Evolutionary conservation across 306 rosid genomes (phyloP), one percentile per base, ranked within the genome.

Genomic region (Cyclanthera cordifolia): DNA sequence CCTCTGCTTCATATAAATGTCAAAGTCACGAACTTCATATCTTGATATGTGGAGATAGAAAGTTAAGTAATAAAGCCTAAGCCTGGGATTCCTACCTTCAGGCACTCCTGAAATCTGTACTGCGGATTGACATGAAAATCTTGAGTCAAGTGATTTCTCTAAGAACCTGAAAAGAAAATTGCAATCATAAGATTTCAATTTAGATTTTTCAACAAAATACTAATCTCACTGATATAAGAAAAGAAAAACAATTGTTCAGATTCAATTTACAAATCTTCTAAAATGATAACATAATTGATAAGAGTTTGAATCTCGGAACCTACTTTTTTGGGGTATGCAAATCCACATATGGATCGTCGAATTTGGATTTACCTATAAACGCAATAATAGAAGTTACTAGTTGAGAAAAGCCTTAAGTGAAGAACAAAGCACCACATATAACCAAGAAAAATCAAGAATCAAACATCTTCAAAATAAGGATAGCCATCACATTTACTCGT

Each of bases 271-370:
- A 27, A 5, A 30, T 56, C 23, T 43, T 16, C 28, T 16, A 34
- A 41, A 20, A 23, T 4, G 20, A n/a, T 45, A 2, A 4, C 13
- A 25, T 47, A 45, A 23, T 72, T 56, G 19, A 23, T 48, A 55
- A 19, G 20, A 56, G 8, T 64, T 55, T 63, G 75, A 41, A 78
- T 72, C 27, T 43, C 75, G 47, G 37, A 59, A 85, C 90, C 79
- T 76, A 88, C 95, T 63, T 78, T 50, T 49, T 73, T 20, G 72
- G 78, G 67, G 73, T 79, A 23, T 68, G 68, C 61, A 79, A 54
- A 74, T 77, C 53, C 49, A 47, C 53, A 68, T 77, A 81, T 65
- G 72, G 47, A 14, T 78, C 79, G 45, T 73, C 81, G 54, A 45
- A 49, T 72, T 43, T 79, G 43, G 59, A 60, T 25, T 71, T 75